Evolutionary conservation across 768 basidiomycete genomes (phyloP), one percentile per base, ranked within the genome.

Genomic region (Mrakia frigida): DNA sequence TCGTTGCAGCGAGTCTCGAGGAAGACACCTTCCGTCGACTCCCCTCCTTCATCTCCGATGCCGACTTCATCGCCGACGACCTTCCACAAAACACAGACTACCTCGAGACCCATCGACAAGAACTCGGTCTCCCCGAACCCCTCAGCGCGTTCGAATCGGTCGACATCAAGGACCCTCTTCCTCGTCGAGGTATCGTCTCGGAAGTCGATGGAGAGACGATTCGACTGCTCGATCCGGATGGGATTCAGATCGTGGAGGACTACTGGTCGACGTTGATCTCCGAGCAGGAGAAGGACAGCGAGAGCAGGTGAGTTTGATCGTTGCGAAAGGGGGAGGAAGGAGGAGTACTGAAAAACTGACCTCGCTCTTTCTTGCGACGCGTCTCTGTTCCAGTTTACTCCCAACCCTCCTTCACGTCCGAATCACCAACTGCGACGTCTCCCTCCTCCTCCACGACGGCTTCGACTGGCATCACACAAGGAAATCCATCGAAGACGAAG

Each of bases 381-480:
- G 7, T 70, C 56, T 14, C 43, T 39, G 16, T 18, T 50, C 46
- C 28, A 59, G 35, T n/a, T n/a, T n/a, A n/a, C 39, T 31, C 56
- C 35, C 52, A 11, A 33, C 59, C 50, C 46, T 39, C 61, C 14
- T 39, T 31, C 46, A 73, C 60, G 76, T 81, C 16, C 71, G 79
- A 35, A 80, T 92, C 6, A 85, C 87, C 60, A 84, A 91, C 60
- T 89, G 88, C 73, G 87, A 91, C 79, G 82, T 91, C 68, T 87
- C 87, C 0, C 80, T 98, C 33, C 87, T 90, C 71, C 86, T 99
- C 4, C 92, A 97, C 81, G 93, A 94, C 75, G 97, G 97, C 2
- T 99, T 94, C 80, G 97, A 99, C 82, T 99, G 97, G 95, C 83
- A 82, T 1, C 86, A 86, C 68, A 99, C 97, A 5, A 89, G 96